Conservation (phyloP, 164 flowering plant species). For the Vitis rotundifolia region DNA sequence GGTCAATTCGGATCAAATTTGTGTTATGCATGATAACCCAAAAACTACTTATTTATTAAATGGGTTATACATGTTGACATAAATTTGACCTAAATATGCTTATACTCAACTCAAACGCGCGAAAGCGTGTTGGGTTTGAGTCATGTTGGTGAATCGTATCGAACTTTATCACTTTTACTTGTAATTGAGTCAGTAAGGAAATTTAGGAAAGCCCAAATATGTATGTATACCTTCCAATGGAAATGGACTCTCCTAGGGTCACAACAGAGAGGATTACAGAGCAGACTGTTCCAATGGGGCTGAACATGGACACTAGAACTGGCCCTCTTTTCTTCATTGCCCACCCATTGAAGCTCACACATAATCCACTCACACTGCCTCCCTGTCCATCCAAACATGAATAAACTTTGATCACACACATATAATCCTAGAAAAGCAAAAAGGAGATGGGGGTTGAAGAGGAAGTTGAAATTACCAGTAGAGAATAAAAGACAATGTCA, state of each 20-base stretch:
- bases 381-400: conserved; percentile 31
- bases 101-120: too few species aligned
- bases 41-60: too few species aligned
- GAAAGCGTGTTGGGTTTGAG: too few species aligned
- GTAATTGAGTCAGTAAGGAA: too few species aligned
- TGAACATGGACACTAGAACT: conserved; percentile 77
- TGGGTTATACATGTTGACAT: too few species aligned
- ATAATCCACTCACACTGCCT: conserved; percentile 56
- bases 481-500: conserved; percentile 33
- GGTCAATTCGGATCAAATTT: too few species aligned
- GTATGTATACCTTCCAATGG: conserved; percentile 51
- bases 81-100: too few species aligned
- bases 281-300: conserved; percentile 66
- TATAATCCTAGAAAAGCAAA: too few species aligned
- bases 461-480: conserved; percentile 45
- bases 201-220: too few species aligned
- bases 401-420: not conserved
- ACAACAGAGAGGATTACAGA: conserved; percentile 50
- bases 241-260: conserved; percentile 53
- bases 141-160: too few species aligned
- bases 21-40: too few species aligned
- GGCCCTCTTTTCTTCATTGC: conserved; percentile 86
- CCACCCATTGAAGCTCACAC: conserved; percentile 75
- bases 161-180: too few species aligned
- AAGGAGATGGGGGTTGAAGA: not conserved